A percentile compares a stretch with the other conserved stretches of the same genome.
Conservation (phyloP, 345 rosid species). For the Citrus trifoliata region DNA sequence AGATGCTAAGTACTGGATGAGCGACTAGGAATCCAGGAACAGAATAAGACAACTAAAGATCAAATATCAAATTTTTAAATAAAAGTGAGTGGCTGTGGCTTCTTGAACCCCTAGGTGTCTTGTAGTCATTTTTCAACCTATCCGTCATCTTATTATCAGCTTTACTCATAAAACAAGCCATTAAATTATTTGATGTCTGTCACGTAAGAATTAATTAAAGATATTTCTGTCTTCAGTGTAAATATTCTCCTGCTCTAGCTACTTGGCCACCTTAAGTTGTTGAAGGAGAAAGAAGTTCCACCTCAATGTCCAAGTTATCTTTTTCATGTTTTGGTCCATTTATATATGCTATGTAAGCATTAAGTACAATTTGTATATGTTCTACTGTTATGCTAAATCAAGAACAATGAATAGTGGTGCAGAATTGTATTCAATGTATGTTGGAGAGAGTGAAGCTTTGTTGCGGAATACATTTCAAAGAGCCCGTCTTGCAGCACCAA, state of each 20-base stretch:
- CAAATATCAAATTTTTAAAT: not conserved
- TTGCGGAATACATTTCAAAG: conserved; percentile 80
- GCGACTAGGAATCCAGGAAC: not conserved
- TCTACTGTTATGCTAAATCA: not conserved
- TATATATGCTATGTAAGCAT: not conserved
- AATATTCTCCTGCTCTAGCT: not conserved
- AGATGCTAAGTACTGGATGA: not conserved
- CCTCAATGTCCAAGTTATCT: not conserved
- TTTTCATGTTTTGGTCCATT: not conserved
- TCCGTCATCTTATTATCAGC: not conserved
- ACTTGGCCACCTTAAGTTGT: not conserved
- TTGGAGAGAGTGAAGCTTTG: conserved; percentile 97
- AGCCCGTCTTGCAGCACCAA: conserved; percentile 91
- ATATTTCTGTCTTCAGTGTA: not conserved
- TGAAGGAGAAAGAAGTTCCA: not conserved
- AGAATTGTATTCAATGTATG: conserved; percentile 93
- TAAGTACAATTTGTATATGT: not conserved
- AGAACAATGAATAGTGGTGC: conserved; percentile 58
- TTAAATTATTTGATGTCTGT: not conserved
- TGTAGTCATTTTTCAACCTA: not conserved
- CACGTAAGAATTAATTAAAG: not conserved
- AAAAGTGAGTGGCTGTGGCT: not conserved
- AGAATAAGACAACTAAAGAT: not conserved
- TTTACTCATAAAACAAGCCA: not conserved
- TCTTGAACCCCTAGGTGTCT: not conserved